These are phyloP conservation scores for Aureobasidium vineae DNA, from an alignment of 2,329 filamentous ascomycete genomes.

Conservation along the genomic window DNA sequence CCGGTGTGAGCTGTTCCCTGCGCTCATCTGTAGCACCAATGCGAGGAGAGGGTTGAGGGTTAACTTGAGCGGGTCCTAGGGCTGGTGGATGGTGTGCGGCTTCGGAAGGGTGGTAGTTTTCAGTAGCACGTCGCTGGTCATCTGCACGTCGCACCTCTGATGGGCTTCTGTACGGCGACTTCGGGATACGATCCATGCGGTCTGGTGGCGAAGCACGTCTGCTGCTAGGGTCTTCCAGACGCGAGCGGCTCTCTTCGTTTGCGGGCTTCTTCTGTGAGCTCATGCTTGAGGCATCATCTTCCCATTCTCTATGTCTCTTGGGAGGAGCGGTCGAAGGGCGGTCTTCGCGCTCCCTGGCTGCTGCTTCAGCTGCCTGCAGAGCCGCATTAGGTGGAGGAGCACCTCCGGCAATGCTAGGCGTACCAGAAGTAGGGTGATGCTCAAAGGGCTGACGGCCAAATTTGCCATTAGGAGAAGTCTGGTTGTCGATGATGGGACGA, in stretches of 20 bases:
- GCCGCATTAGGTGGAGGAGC: constrained; percentile 64
- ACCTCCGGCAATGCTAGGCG: constrained; percentile 63
- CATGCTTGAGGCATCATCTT: constrained; percentile 62
- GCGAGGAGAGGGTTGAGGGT: constrained; percentile 54
- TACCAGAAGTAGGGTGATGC: constrained; percentile 65
- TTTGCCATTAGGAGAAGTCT: constrained; percentile 83
- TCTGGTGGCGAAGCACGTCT: constrained; percentile 58
- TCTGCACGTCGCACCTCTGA: constrained; percentile 64
- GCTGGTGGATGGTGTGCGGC: constrained; percentile 80
- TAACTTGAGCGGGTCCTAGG: constrained; percentile 49
- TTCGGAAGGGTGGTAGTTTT: constrained; percentile 88
- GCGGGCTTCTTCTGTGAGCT: constrained; percentile 73
- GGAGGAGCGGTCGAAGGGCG: constrained; percentile 71
- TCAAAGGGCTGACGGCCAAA: constrained; percentile 81
- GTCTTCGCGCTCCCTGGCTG: constrained; percentile 65
- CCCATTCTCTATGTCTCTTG: constrained; percentile 91
- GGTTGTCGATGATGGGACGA: constrained; percentile 75
- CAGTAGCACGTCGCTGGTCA: constrained; percentile 65
- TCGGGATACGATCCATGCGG: constrained; percentile 44
- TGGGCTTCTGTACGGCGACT: constrained; percentile 76
- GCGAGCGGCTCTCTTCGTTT: constrained; percentile 82
- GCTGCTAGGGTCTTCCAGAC: constrained; percentile 78
- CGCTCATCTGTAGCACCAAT: constrained; percentile 52
- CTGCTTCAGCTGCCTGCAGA: constrained; percentile 65
- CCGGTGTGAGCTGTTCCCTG: constrained; percentile 39